Conservation (phyloP, 192 early-diverging fungal species). For the Linnemannia zychae region DNA sequence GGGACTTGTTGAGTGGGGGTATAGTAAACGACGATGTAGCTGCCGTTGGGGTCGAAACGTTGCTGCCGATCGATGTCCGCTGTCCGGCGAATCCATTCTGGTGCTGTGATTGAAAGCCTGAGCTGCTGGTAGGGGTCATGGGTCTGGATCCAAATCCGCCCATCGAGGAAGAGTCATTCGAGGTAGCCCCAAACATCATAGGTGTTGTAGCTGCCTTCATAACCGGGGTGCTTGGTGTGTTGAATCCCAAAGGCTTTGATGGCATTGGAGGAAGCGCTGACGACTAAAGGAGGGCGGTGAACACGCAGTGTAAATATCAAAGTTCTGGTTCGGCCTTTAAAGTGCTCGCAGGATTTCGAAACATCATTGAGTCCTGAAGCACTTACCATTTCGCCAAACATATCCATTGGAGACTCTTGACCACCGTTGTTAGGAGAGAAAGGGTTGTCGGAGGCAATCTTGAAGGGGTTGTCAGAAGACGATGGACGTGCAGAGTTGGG, state of each 20-base stretch:
- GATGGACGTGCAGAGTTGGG: conserved; percentile 15
- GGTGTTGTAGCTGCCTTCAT: conserved; percentile 42
- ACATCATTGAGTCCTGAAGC: background rate
- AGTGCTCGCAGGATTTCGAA: no score
- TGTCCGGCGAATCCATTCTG: conserved; percentile 24
- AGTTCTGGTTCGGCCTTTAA: background rate
- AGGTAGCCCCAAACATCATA: conserved; percentile 46
- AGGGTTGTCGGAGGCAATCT: conserved; percentile 52
- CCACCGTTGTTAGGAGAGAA: conserved; percentile 14
- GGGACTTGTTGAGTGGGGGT: conserved; percentile 47
- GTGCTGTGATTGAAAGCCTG: conserved; percentile 11
- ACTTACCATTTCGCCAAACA: conserved; percentile 57
- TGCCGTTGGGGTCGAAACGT: conserved; percentile 17
- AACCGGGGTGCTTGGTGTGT: conserved; percentile 19
- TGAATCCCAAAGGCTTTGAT: conserved; percentile 36
- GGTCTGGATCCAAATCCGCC: conserved; percentile 32
- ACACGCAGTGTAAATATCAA: background rate
- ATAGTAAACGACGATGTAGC: conserved; percentile 44
- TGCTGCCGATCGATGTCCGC: conserved; percentile 1
- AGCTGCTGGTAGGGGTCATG: conserved; percentile 27
- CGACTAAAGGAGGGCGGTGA: background rate
- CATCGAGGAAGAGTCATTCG: conserved; percentile 20
- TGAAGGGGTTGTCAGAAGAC: conserved; percentile 49
- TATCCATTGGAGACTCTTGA: conserved; percentile 39
- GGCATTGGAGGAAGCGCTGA: conserved; percentile 24